These are phyloP conservation scores for Copromyces sp. DNA, from an alignment of 495 filamentous ascomycete genomes.

Conservation along the genomic window DNA sequence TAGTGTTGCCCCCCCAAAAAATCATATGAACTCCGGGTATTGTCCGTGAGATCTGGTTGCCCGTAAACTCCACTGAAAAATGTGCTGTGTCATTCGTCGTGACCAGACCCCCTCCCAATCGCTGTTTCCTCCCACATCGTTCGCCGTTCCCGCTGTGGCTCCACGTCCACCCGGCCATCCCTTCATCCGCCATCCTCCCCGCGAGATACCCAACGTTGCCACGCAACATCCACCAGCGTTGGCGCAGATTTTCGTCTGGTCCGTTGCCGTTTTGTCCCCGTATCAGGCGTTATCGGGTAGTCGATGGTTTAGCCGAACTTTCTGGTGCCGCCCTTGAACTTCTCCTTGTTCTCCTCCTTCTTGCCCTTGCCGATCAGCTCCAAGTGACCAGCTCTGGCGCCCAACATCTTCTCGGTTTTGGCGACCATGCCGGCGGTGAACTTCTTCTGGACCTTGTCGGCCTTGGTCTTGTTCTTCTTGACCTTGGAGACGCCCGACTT, in stretches of 20 bases:
- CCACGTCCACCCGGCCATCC: background rate
- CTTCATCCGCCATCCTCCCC: background rate
- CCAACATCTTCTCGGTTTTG: constrained; percentile 37
- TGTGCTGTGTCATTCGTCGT: background rate
- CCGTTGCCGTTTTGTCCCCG: background rate
- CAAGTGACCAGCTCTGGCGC: constrained; percentile 37
- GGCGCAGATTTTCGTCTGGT: background rate
- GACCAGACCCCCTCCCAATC: background rate
- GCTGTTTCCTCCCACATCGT: background rate
- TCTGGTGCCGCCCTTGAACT: constrained; percentile 30
- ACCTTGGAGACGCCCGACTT: constrained; percentile 23
- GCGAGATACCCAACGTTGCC: background rate
- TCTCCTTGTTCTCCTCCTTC: constrained; percentile 24
- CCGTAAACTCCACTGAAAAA: background rate
- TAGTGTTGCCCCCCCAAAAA: background rate
- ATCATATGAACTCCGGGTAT: background rate
- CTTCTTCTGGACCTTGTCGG: constrained; percentile 35
- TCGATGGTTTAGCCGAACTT: constrained; percentile 35
- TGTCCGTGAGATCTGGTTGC: background rate
- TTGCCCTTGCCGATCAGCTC: constrained; percentile 40
- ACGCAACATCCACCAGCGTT: background rate
- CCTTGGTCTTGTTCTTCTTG: constrained; percentile 30
- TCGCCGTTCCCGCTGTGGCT: background rate
- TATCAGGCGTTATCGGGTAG: background rate
- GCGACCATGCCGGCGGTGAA: constrained; percentile 31